Evolutionary conservation across 2,329 filamentous ascomycete species (phyloP).

Genomic region (Penicillium sp.): DNA sequence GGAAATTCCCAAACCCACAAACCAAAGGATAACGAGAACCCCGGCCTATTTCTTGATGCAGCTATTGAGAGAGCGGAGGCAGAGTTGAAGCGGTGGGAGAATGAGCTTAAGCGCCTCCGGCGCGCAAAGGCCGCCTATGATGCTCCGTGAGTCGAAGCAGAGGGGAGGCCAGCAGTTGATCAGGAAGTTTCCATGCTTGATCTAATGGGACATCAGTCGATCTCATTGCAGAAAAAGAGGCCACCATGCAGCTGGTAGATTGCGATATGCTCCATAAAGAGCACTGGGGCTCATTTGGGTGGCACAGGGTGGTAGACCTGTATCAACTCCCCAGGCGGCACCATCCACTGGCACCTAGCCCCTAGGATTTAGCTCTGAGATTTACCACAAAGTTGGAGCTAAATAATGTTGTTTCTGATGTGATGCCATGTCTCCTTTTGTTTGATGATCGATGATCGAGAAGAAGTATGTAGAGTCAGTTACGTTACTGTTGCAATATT

Average conservation of each 20-base stretch:
- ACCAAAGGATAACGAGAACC: too few species aligned
- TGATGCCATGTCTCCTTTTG: not conserved
- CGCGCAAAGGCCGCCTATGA: too few species aligned
- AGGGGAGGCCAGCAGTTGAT: too few species aligned
- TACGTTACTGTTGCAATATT: constrained; percentile 31
- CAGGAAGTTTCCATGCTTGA: too few species aligned
- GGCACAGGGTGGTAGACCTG: constrained; percentile 20
- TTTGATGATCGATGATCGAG: constrained; percentile 9
- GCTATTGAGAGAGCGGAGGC: too few species aligned
- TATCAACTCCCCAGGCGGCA: not conserved
- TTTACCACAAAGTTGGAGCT: not conserved
- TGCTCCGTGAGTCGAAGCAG: too few species aligned
- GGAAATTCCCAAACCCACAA: too few species aligned
- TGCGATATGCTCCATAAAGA: constrained; percentile 12
- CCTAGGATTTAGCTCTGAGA: not conserved
- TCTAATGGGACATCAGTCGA: too few species aligned
- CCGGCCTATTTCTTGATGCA: too few species aligned
- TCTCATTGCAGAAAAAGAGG: too few species aligned
- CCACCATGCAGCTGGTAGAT: constrained; percentile 7
- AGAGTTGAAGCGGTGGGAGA: too few species aligned
- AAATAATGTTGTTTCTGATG: constrained; percentile 6
- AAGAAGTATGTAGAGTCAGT: constrained; percentile 7
- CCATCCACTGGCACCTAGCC: not conserved
- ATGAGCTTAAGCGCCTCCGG: too few species aligned
- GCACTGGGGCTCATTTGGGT: not conserved